Evolutionary conservation across 768 basidiomycete species (phyloP), one percentile per base, ranked within the genome.

Genomic region (Calocybe cyanea): DNA sequence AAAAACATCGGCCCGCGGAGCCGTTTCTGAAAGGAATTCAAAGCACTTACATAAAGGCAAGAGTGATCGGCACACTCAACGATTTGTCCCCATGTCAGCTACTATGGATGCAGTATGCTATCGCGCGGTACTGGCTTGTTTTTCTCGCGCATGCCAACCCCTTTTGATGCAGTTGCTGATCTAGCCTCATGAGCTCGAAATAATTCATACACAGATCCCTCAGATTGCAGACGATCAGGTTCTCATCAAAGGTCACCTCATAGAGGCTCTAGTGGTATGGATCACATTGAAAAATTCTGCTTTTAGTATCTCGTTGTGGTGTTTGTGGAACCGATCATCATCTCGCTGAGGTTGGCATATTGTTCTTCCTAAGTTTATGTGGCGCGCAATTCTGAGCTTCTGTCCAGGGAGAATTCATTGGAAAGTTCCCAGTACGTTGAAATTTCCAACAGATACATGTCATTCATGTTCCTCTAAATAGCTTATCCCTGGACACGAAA

Each of bases 41-140:
- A 17, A 13, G 19, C 20, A 34, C 42, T 21, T 37, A 45, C 15
- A 38, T 38, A 38, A 45, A 38, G 36, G 1, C 19, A 20, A 15
- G 31, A 14, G 36, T n/a, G 37, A 8, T 7, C 15, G 15, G 15
- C 17, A 33, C 18, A 24, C 2, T 14, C 10, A n/a, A 7, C 19
- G 24, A 17, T 32, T 40, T 39, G 14, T 33, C n/a, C 18, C 43
- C 15, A 47, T 51, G 41, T 51, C 53, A 38, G 46, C 51, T 19
- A 78, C 71, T 19, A 89, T 90, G 87, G 77, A 79, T 64, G 87
- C 87, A 14, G 66, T 87, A 54, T 87, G 77, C 69, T 90, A 87
- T 67, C 75, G 74, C 57, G 72, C 72, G 51, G 86, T 87, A 53
- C 33, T 67, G 59, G 28, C 19, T 38, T 39, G n/a, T n/a, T 35